A percentile compares a stretch with the other conserved stretches of the same genome.
These are phyloP conservation scores for Geranium incanum DNA, from an alignment of 441 rosid genomes.

Conservation along the genomic window DNA sequence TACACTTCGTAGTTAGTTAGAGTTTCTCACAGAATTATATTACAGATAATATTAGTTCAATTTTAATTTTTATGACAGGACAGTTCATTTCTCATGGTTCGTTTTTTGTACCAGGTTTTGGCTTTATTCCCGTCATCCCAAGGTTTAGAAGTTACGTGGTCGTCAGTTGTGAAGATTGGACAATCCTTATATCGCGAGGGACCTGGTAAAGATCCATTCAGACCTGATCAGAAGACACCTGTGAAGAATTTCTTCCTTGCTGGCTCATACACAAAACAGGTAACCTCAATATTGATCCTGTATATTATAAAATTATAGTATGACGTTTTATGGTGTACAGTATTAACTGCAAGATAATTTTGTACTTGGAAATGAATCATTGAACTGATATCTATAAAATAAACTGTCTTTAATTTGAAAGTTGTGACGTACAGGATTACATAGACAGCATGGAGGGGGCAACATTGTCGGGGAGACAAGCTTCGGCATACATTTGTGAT, in stretches of 20 bases:
- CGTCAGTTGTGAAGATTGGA: constrained; percentile 85
- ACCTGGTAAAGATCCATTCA: constrained; percentile 87
- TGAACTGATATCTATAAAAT: neutral
- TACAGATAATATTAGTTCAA: too few relatives aligned
- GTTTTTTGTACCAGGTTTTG: constrained; percentile 47
- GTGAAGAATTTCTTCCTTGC: constrained; percentile 85
- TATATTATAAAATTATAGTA: neutral
- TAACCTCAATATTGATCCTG: constrained; percentile 14
- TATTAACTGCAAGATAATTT: neutral
- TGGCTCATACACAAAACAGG: constrained; percentile 95
- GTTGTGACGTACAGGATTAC: constrained; percentile 55
- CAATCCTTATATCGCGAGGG: constrained; percentile 91
- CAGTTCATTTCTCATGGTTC: constrained; percentile 1
- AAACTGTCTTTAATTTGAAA: neutral
- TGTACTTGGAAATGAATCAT: neutral
- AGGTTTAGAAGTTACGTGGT: constrained; percentile 76
- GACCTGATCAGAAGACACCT: constrained; percentile 95
- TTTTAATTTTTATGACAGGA: too few relatives aligned
- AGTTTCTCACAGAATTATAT: too few relatives aligned
- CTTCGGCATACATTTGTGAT: constrained; percentile 71
- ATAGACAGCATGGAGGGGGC: constrained; percentile 99
- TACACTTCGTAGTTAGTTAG: too few relatives aligned
- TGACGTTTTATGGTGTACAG: neutral
- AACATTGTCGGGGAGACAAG: constrained; percentile 83
- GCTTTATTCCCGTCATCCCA: constrained; percentile 77